phyloP scores from a whole-genome alignment of 257 asterid species.

The Jacaranda copaia region DNA sequence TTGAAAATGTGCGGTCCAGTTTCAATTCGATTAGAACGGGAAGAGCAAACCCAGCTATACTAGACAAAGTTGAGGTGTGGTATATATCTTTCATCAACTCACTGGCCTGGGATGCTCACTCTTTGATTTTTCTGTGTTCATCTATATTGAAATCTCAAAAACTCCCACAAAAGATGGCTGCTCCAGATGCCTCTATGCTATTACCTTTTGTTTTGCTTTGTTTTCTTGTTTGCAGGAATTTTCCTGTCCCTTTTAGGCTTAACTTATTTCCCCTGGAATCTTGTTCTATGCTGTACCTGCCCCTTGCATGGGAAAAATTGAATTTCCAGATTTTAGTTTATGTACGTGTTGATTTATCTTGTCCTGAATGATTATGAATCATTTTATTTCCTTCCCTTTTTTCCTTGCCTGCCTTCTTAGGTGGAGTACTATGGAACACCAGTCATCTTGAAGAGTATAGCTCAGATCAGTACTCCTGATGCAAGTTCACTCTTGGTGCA shows the following conservation, averaged over 20 bases:
- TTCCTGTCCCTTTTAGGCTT: not conserved
- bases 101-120: no score
- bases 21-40: slow-evolving; percentile 95
- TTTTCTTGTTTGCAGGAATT: not conserved
- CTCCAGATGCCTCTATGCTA: not conserved
- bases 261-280: not conserved
- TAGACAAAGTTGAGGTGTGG: slow-evolving; percentile 85
- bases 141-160: not conserved
- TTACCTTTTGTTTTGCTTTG: not conserved
- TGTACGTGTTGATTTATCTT: slow-evolving; percentile 23
- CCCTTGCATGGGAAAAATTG: slow-evolving; percentile 6
- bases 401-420: slow-evolving; percentile 42
- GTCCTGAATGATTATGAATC: not conserved
- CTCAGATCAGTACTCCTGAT: slow-evolving; percentile 93
- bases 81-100: not conserved
- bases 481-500: slow-evolving; percentile 85
- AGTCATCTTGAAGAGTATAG: slow-evolving; percentile 83
- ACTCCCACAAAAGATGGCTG: not conserved
- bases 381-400: slow-evolving; percentile 5
- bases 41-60: slow-evolving; percentile 88
- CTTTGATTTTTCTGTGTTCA: no score
- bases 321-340: not conserved
- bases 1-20: slow-evolving; percentile 71
- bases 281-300: slow-evolving; percentile 7
- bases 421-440: slow-evolving; percentile 95